Conservation (phyloP, 306 rosid genomes). For the Dryas octopetala region DNA sequence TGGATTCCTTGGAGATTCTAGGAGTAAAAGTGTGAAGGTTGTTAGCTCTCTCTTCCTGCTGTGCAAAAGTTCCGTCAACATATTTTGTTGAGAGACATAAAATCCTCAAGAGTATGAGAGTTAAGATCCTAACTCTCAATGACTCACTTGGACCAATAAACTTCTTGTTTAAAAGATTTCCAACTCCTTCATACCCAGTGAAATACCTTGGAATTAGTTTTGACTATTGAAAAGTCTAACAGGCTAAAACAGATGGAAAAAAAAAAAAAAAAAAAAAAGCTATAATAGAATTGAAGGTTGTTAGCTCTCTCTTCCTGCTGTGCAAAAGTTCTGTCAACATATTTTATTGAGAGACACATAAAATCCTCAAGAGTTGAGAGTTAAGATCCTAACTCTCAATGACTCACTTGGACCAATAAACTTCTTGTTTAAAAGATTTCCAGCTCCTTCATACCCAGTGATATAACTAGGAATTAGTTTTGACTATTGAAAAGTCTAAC, state of each 20-base stretch:
- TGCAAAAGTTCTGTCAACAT: constrained; percentile 24
- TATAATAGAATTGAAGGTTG: too few relatives aligned
- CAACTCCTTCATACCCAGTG: background rate
- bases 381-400: background rate
- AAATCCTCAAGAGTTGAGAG: constrained; percentile 5
- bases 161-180: background rate
- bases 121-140: background rate
- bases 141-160: background rate
- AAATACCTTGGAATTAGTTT: background rate
- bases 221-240: background rate
- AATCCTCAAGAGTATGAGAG: constrained; percentile 4
- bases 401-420: background rate
- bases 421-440: background rate
- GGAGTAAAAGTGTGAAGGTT: constrained; percentile 34
- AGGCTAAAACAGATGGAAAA: background rate
- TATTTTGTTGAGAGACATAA: background rate
- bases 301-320: constrained; percentile 42
- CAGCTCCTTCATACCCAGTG: background rate
- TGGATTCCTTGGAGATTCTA: constrained; percentile 26
- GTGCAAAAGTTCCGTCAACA: constrained; percentile 25
- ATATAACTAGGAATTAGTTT: background rate
- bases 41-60: constrained; percentile 40
- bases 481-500: background rate
- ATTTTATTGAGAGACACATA: background rate
- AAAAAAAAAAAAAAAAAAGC: too few relatives aligned